Percentiles rank a stretch among this genome's conserved stretches.
phyloP scores from a whole-genome alignment of 208 protist genomes.

The Novymonas esmeraldas region DNA sequence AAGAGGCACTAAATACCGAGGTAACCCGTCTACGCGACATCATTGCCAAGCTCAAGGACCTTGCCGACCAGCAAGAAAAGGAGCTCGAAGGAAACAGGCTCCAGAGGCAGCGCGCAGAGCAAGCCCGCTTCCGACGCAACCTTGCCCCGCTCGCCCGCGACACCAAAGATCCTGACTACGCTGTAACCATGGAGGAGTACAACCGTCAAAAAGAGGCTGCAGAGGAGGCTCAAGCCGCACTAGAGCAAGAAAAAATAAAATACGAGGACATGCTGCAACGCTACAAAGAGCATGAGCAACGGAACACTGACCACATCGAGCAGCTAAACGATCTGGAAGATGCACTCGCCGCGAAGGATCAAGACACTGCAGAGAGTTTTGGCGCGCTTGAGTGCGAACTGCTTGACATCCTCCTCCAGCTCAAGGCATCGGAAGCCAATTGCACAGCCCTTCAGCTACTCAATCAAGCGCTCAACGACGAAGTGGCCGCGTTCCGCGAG shows the following conservation, averaged over 20 bases:
- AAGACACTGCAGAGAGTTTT: conserved; percentile 1
- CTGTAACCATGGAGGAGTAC: conserved; percentile 35
- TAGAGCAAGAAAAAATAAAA: conserved; percentile 28
- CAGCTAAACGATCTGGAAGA: conserved; percentile 23
- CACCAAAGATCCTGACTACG: conserved; percentile 11
- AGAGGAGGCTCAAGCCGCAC: conserved; percentile 18
- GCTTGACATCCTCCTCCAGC: conserved; percentile 25
- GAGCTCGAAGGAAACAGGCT: conserved; percentile 37
- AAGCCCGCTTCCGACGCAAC: conserved; percentile 33
- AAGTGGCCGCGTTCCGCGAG: conserved; percentile 10
- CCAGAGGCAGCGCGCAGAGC: conserved; percentile 31
- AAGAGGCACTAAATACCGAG: conserved; percentile 37
- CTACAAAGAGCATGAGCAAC: conserved; percentile 18
- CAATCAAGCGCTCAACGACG: neutral
- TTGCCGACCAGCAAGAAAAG: conserved; percentile 42
- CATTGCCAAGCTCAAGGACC: conserved; percentile 49
- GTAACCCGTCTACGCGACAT: conserved; percentile 43
- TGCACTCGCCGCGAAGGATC: conserved; percentile 7
- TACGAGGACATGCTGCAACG: conserved; percentile 18
- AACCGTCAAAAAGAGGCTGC: conserved; percentile 2
- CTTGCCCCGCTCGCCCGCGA: conserved; percentile 9
- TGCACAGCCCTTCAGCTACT: neutral
- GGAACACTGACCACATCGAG: conserved; percentile 6
- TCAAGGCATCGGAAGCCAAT: conserved; percentile 25
- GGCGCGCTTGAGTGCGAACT: conserved; percentile 27